Evolutionary conservation across 352 stramenopile genomes (phyloP).

Genomic region (Globisporangium perplexum): DNA sequence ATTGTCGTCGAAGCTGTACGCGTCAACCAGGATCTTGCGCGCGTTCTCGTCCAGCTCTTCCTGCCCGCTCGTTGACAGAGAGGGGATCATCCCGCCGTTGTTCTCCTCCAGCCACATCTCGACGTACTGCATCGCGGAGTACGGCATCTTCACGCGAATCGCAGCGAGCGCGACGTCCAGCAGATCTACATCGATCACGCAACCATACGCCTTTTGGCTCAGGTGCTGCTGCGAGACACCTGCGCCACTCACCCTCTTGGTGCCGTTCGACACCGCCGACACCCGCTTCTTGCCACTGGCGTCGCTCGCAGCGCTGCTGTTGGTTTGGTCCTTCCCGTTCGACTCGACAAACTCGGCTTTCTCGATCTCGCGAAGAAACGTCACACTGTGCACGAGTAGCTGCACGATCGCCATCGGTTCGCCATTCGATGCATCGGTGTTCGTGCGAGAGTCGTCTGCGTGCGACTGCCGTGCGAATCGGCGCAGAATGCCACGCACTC

Average conservation of each 20-base stretch:
- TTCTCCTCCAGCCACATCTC: slow-evolving; percentile 80
- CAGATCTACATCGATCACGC: slow-evolving; percentile 54
- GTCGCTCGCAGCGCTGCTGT: slow-evolving; percentile 6
- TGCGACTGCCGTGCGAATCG: not conserved
- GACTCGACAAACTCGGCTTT: slow-evolving; percentile 67
- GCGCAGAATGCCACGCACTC: slow-evolving; percentile 34
- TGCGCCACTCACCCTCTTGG: not conserved
- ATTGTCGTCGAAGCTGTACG: slow-evolving; percentile 57
- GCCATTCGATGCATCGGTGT: not conserved
- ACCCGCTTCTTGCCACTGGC: not conserved
- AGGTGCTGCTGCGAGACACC: slow-evolving; percentile 6
- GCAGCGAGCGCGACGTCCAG: slow-evolving; percentile 60
- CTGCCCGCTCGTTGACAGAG: slow-evolving; percentile 19
- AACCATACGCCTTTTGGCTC: slow-evolving; percentile 45
- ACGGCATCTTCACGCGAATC: slow-evolving; percentile 77
- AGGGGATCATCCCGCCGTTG: slow-evolving; percentile 39
- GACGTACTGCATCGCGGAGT: slow-evolving; percentile 87
- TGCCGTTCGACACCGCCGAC: not conserved
- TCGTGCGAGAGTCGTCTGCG: not conserved
- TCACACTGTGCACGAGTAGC: slow-evolving; percentile 71
- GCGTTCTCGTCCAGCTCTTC: slow-evolving; percentile 27
- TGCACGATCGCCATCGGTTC: slow-evolving; percentile 48
- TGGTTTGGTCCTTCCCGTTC: slow-evolving; percentile 30
- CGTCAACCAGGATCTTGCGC: slow-evolving; percentile 55
- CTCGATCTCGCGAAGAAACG: slow-evolving; percentile 73